Percentiles rank a stretch among this genome's conserved stretches.
phyloP scores from a whole-genome alignment of 192 early-diverging fungal genomes.

The Coemansia sp. region DNA sequence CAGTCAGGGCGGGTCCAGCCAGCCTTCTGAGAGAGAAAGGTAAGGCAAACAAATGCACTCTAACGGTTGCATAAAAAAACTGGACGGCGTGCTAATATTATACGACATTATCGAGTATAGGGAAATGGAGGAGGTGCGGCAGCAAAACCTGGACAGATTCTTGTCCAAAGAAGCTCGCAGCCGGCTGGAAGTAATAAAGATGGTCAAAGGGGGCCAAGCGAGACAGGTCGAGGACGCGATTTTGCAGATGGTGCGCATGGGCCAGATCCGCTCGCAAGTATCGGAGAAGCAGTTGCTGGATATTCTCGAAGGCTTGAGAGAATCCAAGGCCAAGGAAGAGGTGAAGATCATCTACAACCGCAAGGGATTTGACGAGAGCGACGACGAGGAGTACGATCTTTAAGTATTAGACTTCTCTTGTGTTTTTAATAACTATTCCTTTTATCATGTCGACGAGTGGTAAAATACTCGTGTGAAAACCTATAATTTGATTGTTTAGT shows the following conservation, averaged over 20 bases:
- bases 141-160: conserved; percentile 78
- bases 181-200: conserved; percentile 81
- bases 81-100: background rate
- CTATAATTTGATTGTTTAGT: conserved; percentile 6
- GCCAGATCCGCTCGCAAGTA: conserved; percentile 65
- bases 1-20: background rate
- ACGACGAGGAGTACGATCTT: conserved; percentile 33
- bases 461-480: no score
- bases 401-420: background rate
- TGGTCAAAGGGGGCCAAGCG: conserved; percentile 88
- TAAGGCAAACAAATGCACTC: background rate
- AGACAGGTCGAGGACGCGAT: background rate
- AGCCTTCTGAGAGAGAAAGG: conserved; percentile 5
- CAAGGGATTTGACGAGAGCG: conserved; percentile 16
- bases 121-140: conserved; percentile 80
- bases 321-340: conserved; percentile 30
- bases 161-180: conserved; percentile 79
- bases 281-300: conserved; percentile 83
- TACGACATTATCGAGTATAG: background rate
- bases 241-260: background rate
- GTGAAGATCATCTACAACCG: conserved; percentile 34
- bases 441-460: no score
- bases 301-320: conserved; percentile 80
- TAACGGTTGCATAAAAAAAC: background rate
- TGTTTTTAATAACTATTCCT: background rate